Evolutionary conservation across 2,329 filamentous ascomycete genomes (phyloP).

Genomic region (Colletotrichum falcatum): DNA sequence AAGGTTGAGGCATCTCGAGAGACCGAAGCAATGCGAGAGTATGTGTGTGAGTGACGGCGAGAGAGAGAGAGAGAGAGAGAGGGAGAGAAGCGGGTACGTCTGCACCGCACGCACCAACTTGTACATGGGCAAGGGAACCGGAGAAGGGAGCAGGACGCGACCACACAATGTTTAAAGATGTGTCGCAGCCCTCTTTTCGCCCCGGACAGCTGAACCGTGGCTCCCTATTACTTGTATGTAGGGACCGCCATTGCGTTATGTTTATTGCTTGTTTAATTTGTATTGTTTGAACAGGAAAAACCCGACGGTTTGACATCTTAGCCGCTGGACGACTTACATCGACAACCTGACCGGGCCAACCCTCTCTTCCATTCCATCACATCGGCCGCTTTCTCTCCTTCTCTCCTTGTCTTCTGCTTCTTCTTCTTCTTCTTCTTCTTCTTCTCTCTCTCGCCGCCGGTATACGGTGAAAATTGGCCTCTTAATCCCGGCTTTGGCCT

Average conservation of each 20-base stretch:
- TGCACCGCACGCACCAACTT: background rate
- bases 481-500: background rate
- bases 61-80: too few species aligned
- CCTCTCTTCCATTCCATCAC: too few species aligned
- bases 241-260: constrained; percentile 28
- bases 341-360: background rate
- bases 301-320: constrained; percentile 33
- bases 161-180: constrained; percentile 33
- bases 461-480: background rate
- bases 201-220: constrained; percentile 11
- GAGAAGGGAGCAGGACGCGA: background rate
- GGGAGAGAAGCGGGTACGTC: constrained; percentile 4
- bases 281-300: constrained; percentile 31
- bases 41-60: too few species aligned
- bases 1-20: constrained; percentile 25
- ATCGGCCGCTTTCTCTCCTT: background rate
- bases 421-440: background rate
- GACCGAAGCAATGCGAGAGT: constrained; percentile 4
- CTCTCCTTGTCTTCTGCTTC: too few species aligned
- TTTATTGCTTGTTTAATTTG: constrained; percentile 37
- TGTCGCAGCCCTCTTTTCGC: background rate
- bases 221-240: constrained; percentile 3
- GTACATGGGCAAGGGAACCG: background rate
- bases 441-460: too few species aligned
- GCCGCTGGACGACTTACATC: constrained; percentile 40